phyloP scores from a whole-genome alignment of 257 asterid species.

The Solanum chmielewskii region DNA sequence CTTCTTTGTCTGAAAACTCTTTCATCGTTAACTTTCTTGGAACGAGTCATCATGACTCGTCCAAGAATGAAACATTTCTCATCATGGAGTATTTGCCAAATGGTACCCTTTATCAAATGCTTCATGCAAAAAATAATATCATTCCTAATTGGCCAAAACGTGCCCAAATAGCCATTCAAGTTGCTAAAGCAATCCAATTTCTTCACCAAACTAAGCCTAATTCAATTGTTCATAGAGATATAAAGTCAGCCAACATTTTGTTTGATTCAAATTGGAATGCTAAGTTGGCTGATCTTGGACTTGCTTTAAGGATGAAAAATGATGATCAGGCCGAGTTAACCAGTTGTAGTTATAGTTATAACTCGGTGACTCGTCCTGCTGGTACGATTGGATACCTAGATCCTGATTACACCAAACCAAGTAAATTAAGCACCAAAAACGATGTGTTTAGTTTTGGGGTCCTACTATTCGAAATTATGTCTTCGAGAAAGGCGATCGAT shows the following conservation, averaged over 20 bases:
- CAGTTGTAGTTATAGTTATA: background rate
- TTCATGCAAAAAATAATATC: constrained; percentile 13
- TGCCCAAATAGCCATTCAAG: constrained; percentile 25
- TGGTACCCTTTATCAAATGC: constrained; percentile 52
- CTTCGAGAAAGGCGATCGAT: constrained; percentile 44
- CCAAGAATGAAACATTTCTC: constrained; percentile 10
- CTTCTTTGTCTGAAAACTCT: constrained; percentile 19
- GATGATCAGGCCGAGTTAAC: background rate
- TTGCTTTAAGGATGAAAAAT: constrained; percentile 16
- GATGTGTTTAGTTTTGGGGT: constrained; percentile 76
- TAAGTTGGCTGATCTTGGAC: constrained; percentile 62
- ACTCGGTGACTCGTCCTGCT: constrained; percentile 33
- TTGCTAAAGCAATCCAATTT: constrained; percentile 29
- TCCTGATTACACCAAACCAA: constrained; percentile 51
- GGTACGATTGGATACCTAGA: constrained; percentile 74
- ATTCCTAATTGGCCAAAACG: constrained; percentile 44
- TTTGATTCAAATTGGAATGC: constrained; percentile 38
- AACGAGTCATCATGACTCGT: constrained; percentile 9
- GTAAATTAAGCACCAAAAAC: constrained; percentile 40
- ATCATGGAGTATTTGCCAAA: constrained; percentile 55
- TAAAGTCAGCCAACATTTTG: constrained; percentile 51
- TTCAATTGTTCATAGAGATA: constrained; percentile 51
- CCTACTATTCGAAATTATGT: constrained; percentile 41
- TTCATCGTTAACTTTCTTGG: constrained; percentile 39
- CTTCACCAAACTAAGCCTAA: constrained; percentile 36